Conservation (phyloP, 495 filamentous ascomycete species). For the Neurospora terricola region DNA sequence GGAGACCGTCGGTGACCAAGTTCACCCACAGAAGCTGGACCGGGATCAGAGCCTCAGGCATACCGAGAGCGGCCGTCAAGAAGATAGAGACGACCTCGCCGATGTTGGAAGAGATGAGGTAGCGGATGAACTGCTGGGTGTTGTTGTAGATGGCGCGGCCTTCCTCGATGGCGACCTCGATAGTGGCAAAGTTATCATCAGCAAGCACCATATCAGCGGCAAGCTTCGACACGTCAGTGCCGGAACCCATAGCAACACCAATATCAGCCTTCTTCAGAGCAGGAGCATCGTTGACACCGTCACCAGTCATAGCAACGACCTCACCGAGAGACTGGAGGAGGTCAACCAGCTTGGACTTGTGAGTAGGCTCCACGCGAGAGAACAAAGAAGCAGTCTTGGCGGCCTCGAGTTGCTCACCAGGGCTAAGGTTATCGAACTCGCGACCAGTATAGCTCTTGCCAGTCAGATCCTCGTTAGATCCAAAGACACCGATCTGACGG, state of each 20-base stretch:
- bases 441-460: constrained; percentile 94
- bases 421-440: constrained; percentile 81
- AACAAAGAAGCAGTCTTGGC: constrained; percentile 84
- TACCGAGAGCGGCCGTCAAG: constrained; percentile 89
- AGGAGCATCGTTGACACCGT: constrained; percentile 98
- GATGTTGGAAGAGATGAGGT: constrained; percentile 98
- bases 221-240: constrained; percentile 94
- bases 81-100: constrained; percentile 99
- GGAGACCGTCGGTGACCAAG: constrained; percentile 94
- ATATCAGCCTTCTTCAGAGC: constrained; percentile 98
- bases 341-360: constrained; percentile 95
- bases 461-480: constrained; percentile 64
- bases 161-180: constrained; percentile 91
- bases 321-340: constrained; percentile 86
- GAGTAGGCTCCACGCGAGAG: constrained; percentile 90
- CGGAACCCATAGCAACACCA: constrained; percentile 97
- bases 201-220: constrained; percentile 98
- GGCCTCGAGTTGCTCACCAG: constrained; percentile 68
- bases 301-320: constrained; percentile 98
- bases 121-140: constrained; percentile 99
- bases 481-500: constrained; percentile 92
- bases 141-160: constrained; percentile 99
- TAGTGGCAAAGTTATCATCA: constrained; percentile 98
- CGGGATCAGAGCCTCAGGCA: constrained; percentile 96
- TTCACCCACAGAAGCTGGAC: constrained; percentile 99